Conservation (phyloP, 2,329 filamentous ascomycete species). For the Claviceps maximensis region DNA sequence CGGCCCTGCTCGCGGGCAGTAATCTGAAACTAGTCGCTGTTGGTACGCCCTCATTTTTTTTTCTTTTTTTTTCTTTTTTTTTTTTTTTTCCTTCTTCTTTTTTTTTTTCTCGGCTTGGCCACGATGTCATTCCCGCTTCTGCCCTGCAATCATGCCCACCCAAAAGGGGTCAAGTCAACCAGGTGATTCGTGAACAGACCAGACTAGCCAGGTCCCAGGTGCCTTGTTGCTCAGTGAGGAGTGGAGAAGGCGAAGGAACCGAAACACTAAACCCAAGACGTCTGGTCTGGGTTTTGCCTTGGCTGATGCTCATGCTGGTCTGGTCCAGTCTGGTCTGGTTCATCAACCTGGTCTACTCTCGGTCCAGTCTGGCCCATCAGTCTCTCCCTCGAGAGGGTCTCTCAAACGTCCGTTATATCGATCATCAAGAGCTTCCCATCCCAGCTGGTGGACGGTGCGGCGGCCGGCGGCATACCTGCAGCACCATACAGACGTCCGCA, state of each 20-base stretch:
- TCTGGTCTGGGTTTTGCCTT: neutral
- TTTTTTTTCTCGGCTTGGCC: neutral
- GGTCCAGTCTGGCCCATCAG: neutral
- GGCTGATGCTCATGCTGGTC: neutral
- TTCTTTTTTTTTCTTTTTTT: neutral
- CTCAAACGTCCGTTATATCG: too few species aligned
- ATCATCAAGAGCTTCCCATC: too few species aligned
- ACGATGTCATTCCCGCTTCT: neutral
- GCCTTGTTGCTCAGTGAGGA: slow-evolving; percentile 5
- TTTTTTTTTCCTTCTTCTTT: neutral
- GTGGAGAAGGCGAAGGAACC: slow-evolving; percentile 5
- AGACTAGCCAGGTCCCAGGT: neutral
- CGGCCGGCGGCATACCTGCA: neutral
- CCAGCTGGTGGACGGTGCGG: too few species aligned
- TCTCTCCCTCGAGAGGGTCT: neutral
- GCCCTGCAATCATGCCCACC: neutral
- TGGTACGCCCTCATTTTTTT: neutral
- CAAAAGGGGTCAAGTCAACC: neutral
- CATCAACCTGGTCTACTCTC: too few species aligned
- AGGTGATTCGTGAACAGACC: neutral
- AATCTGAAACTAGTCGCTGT: neutral
- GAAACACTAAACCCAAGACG: slow-evolving; percentile 4
- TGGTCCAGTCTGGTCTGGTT: too few species aligned
- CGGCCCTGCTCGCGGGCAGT: too few species aligned
- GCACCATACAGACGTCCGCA: neutral